Evolutionary conservation across 371 early-diverging fungal genomes (phyloP), one percentile per base, ranked within the genome.

Genomic region (Gilbertella persicaria): DNA sequence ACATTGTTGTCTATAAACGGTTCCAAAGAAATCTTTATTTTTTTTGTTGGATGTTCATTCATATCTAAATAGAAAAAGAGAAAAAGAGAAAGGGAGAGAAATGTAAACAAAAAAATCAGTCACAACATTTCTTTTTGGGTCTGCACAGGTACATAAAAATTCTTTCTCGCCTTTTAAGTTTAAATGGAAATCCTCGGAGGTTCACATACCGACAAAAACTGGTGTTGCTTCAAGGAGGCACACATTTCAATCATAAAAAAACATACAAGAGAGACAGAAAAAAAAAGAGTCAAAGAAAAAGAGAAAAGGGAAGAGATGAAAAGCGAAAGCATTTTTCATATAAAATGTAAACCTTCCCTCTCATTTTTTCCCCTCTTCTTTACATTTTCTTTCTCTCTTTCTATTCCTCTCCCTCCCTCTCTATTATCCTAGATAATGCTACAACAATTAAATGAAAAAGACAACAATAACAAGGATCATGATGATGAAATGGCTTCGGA

Each of bases 1-100:
- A 78, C 75, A 53, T 67, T 53, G 29, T 78, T 73, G 9, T 72
- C 75, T 26, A 77, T 67, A 16, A 71, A 66, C 38, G 81, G 73
- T 45, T 84, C 81, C 5, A 84, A 64, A 26, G 79, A 80, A 26
- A 84, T 65, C 21, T 78, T 79, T 45, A 82, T 69, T 49, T 79
- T 74, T 50, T 84, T 84, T 8, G 52, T 29, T 19, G 24, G 36
- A 19, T 45, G 56, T 33, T 57, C 50, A 29, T 17, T 56, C 66
- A 66, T 56, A 35, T 26, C 50, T 48, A 23, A 36, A 50, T 25
- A 16, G 10, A n/a, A 35, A 28, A 37, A 17, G 37, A 43, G 30
- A 43, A 9, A 51, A 24, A 8, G 24, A 44, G 36, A 12, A 20
- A 36, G 35, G 24, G 5, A 12, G 10, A 17, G 36, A 23, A 41